phyloP scores from a whole-genome alignment of 495 filamentous ascomycete species.

The Daldinia concentrica region DNA sequence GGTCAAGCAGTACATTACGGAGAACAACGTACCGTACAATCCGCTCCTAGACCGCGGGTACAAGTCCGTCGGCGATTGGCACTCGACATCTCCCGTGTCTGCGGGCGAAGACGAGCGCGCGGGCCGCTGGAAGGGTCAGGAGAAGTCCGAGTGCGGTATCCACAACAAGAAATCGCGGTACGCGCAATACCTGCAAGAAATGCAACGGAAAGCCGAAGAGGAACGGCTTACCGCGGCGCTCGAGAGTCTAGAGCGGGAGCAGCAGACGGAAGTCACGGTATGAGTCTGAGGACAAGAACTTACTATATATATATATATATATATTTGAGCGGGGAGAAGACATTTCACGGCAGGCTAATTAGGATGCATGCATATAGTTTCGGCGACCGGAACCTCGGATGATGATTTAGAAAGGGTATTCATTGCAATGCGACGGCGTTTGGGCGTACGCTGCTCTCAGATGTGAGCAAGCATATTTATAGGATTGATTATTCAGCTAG shows the following conservation, averaged over 20 bases:
- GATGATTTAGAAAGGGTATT: conserved; percentile 9
- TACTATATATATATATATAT: background rate
- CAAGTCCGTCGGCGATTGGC: conserved; percentile 98
- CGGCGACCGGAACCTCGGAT: conserved; percentile 5
- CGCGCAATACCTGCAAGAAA: conserved; percentile 79
- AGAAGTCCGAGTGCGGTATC: conserved; percentile 97
- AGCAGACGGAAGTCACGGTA: background rate
- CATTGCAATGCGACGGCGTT: conserved; percentile 38
- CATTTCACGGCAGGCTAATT: background rate
- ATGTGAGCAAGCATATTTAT: background rate
- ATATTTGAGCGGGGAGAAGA: background rate
- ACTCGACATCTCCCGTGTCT: conserved; percentile 89
- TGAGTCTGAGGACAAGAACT: background rate
- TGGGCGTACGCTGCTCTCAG: conserved; percentile 14
- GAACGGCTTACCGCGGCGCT: conserved; percentile 57
- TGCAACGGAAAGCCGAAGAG: conserved; percentile 77
- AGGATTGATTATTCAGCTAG: background rate
- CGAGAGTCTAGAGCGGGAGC: conserved; percentile 47
- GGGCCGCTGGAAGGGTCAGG: conserved; percentile 93
- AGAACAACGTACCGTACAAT: conserved; percentile 93
- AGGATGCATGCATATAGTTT: conserved; percentile 16
- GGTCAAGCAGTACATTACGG: conserved; percentile 84
- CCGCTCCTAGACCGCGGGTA: conserved; percentile 88
- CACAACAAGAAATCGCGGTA: conserved; percentile 96
- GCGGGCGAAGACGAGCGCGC: conserved; percentile 96